A percentile compares a stretch with the other conserved stretches of the same genome.
Conservation (phyloP, 2,329 filamentous ascomycete species). For the Raffaelea deltoideospora region DNA sequence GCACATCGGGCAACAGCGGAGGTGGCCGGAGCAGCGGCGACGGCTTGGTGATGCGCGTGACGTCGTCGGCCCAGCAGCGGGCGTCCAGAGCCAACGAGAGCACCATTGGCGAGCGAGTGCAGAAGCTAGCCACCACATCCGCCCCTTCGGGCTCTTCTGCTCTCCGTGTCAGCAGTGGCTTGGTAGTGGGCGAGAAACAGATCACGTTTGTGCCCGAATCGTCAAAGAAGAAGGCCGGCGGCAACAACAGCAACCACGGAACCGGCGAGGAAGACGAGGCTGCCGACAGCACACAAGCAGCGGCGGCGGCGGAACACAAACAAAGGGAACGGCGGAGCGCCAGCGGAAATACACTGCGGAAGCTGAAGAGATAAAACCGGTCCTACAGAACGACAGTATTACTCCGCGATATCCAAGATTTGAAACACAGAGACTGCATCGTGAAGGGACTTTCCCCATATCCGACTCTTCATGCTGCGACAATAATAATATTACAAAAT, state of each 20-base stretch:
- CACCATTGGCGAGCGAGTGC: constrained; percentile 38
- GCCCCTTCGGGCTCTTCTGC: no score
- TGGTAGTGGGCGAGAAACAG: constrained; percentile 45
- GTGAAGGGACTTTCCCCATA: no score
- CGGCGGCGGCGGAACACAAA: constrained; percentile 14
- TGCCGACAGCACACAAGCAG: constrained; percentile 17
- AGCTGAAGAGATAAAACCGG: constrained; percentile 25
- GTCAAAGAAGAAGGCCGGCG: constrained; percentile 30
- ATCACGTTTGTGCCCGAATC: constrained; percentile 58
- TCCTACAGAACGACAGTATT: no score
- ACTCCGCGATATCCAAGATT: no score
- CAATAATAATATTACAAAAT: no score
- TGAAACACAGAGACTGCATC: background rate
- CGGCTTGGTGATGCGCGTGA: constrained; percentile 51
- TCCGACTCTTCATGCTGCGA: no score
- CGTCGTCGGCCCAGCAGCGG: constrained; percentile 49
- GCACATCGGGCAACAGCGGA: no score
- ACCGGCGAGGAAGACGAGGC: constrained; percentile 8
- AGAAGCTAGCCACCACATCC: constrained; percentile 32
- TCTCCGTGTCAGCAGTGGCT: constrained; percentile 23
- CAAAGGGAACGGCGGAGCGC: constrained; percentile 47
- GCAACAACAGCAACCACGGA: background rate
- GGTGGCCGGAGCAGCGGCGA: constrained; percentile 3
- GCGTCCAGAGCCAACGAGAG: constrained; percentile 39
- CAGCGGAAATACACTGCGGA: constrained; percentile 60